These are phyloP conservation scores for Botrytis tulipae DNA, from an alignment of 2,329 filamentous ascomycete genomes.

Conservation along the genomic window DNA sequence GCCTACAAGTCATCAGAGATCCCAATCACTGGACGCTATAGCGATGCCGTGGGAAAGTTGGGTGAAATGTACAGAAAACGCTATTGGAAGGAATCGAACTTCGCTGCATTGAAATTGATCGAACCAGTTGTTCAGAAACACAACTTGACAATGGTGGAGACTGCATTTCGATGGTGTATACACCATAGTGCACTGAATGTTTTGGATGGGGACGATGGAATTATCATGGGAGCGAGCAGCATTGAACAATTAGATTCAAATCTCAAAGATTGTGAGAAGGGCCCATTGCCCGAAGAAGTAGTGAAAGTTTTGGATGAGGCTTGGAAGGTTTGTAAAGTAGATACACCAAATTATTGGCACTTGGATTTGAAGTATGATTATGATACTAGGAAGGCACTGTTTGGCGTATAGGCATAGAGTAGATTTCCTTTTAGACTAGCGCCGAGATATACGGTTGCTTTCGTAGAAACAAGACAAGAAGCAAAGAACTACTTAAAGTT, in stretches of 20 bases:
- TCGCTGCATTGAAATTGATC: slow-evolving; percentile 58
- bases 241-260: slow-evolving; percentile 44
- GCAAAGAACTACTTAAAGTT: background rate
- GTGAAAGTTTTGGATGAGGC: slow-evolving; percentile 62
- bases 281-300: slow-evolving; percentile 63
- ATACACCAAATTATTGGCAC: slow-evolving; percentile 39
- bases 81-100: slow-evolving; percentile 63
- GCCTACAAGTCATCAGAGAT: slow-evolving; percentile 54
- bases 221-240: slow-evolving; percentile 45
- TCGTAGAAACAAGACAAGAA: background rate
- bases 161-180: slow-evolving; percentile 57
- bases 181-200: slow-evolving; percentile 60
- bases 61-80: slow-evolving; percentile 55
- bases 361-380: slow-evolving; percentile 36
- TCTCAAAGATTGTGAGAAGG: slow-evolving; percentile 46
- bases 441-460: background rate
- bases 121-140: slow-evolving; percentile 60
- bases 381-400: slow-evolving; percentile 33
- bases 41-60: slow-evolving; percentile 45
- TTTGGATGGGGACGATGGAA: slow-evolving; percentile 42
- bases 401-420: slow-evolving; percentile 19
- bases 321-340: slow-evolving; percentile 57
- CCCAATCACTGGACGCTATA: slow-evolving; percentile 67
- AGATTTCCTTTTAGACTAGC: background rate
- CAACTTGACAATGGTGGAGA: slow-evolving; percentile 58